Evolutionary conservation across 2,329 filamentous ascomycete genomes (phyloP).

Genomic region (Cladophialophora exuberans): DNA sequence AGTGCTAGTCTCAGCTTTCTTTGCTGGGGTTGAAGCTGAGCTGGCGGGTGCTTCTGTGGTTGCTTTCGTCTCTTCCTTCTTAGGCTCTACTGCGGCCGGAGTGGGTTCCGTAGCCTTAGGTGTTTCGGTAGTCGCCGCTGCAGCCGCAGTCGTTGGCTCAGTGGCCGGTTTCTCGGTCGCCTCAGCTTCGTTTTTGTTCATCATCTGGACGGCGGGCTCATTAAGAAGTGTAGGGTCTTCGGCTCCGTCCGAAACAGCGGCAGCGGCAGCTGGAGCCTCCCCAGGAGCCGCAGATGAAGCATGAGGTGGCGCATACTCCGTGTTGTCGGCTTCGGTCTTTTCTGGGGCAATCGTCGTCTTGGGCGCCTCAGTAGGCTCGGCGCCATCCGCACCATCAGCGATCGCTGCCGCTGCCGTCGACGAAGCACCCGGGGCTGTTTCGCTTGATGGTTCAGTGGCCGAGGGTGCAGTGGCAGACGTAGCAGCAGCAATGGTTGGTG

Average conservation of each 20-base stretch:
- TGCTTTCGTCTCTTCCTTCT: conserved; percentile 12
- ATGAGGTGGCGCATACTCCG: conserved; percentile 30
- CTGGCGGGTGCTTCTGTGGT: conserved; percentile 13
- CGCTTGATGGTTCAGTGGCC: neutral
- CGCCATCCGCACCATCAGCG: conserved; percentile 25
- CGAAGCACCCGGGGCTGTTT: conserved; percentile 15
- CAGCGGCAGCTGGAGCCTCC: conserved; percentile 16
- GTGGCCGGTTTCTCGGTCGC: conserved; percentile 6
- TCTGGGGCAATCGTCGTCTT: conserved; percentile 17
- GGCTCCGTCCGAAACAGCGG: conserved; percentile 30
- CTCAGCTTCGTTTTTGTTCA: conserved; percentile 30
- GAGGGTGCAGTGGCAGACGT: conserved; percentile 43
- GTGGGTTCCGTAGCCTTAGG: conserved; percentile 10
- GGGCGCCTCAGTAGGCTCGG: conserved; percentile 5
- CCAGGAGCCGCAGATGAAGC: neutral
- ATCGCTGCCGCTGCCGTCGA: conserved; percentile 25
- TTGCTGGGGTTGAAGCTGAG: conserved; percentile 20
- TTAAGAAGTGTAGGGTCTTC: conserved; percentile 31
- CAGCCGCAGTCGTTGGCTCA: conserved; percentile 1
- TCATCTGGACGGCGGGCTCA: conserved; percentile 32
- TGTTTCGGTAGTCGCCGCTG: conserved; percentile 10
- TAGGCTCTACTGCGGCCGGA: conserved; percentile 12
- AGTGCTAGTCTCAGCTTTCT: conserved; percentile 36
- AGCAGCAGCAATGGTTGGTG: conserved; percentile 46
- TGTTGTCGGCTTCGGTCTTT: conserved; percentile 29